Evolutionary conservation across 1,284 basidiomycete genomes (phyloP).

Genomic region (Phaffia rhodozyma): DNA sequence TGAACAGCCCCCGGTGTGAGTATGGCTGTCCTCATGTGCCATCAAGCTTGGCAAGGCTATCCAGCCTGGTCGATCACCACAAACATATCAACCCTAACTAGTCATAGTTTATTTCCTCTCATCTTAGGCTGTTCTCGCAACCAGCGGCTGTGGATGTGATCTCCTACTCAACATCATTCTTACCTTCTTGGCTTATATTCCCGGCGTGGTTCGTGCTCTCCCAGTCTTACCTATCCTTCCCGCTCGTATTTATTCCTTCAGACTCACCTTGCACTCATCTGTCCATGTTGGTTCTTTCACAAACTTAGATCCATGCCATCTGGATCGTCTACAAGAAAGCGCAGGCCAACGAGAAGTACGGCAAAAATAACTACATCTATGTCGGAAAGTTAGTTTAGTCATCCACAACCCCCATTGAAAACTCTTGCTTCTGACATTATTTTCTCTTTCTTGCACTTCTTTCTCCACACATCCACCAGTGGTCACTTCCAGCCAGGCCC

Average conservation of each 20-base stretch:
- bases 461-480: no score
- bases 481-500: no score
- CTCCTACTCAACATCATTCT: constrained; percentile 48
- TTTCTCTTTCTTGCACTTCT: no score
- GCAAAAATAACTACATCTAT: constrained; percentile 49
- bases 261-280: not conserved
- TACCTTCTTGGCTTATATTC: constrained; percentile 56
- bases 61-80: no score
- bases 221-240: not conserved
- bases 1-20: no score
- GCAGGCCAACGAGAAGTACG: constrained; percentile 56
- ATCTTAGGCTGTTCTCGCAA: constrained; percentile 42
- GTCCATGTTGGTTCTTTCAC: not conserved
- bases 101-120: no score
- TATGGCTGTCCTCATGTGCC: no score
- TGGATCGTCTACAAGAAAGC: constrained; percentile 60
- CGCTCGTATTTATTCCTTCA: not conserved
- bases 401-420: no score
- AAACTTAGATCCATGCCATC: constrained; percentile 26
- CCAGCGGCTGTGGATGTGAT: constrained; percentile 59
- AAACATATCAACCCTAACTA: no score
- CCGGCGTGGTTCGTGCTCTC: constrained; percentile 45
- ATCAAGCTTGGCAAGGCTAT: no score
- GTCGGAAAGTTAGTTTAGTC: constrained; percentile 23
- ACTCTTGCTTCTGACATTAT: no score